phyloP scores from a whole-genome alignment of 78 protist genomes.

The Salpingoeca rosetta region DNA sequence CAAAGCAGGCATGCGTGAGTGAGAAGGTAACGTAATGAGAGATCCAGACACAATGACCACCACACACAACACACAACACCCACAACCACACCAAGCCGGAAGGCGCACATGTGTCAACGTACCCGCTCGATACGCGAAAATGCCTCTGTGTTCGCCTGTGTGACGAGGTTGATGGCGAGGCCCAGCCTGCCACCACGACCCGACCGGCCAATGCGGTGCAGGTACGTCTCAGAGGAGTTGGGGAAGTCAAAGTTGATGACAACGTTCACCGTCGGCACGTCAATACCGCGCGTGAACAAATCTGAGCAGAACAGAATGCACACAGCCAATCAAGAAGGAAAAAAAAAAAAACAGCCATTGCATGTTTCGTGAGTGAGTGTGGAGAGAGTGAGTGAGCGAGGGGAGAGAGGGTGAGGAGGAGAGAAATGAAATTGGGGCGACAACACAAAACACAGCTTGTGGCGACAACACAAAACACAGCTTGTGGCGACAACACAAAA shows the following conservation, averaged over 20 bases:
- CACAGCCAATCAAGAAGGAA: neutral
- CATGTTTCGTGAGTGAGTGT: constrained; percentile 5
- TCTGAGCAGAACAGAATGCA: too few relatives aligned
- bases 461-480: neutral
- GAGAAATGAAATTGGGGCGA: neutral
- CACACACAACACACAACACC: too few relatives aligned
- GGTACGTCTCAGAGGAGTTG: constrained; percentile 48
- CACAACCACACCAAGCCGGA: too few relatives aligned
- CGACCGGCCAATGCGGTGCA: constrained; percentile 92
- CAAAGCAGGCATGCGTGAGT: too few relatives aligned
- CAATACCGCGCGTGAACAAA: constrained; percentile 94
- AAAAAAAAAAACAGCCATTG: neutral
- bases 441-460: neutral
- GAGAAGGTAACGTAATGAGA: too few relatives aligned
- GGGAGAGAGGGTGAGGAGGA: constrained; percentile 1
- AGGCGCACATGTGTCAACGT: too few relatives aligned
- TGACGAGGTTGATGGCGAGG: constrained; percentile 97
- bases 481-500: neutral
- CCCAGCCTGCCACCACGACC: constrained; percentile 98
- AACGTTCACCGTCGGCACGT: constrained; percentile 95
- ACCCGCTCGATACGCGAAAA: constrained; percentile 77
- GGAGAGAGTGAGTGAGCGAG: neutral
- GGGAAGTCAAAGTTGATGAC: constrained; percentile 96
- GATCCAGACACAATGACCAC: too few relatives aligned
- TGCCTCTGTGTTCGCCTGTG: constrained; percentile 84